Evolutionary conservation across 495 filamentous ascomycete species (phyloP).

Genomic region (Tuber microsphaerosporum): DNA sequence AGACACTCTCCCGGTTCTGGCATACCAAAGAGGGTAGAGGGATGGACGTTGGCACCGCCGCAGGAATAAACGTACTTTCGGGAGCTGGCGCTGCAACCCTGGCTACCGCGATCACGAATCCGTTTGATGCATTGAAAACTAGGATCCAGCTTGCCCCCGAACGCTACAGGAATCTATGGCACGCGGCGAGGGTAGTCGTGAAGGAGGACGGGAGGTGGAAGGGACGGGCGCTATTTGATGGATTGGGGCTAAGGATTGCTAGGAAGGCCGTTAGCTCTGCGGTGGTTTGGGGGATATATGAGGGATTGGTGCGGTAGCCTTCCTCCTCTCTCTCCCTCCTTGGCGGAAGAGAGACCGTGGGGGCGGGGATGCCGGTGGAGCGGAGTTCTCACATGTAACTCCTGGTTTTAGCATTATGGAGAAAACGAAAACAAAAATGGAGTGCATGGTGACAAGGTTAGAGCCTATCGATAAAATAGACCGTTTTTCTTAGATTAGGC

Average conservation of each 20-base stretch:
- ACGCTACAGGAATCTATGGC: slow-evolving; percentile 77
- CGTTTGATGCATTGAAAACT: slow-evolving; percentile 95
- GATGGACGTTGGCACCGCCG: slow-evolving; percentile 44
- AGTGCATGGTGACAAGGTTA: not conserved
- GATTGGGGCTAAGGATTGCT: slow-evolving; percentile 76
- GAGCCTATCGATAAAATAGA: not conserved
- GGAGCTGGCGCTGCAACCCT: slow-evolving; percentile 71
- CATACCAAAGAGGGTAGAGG: slow-evolving; percentile 15
- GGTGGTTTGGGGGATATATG: slow-evolving; percentile 92
- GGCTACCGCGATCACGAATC: slow-evolving; percentile 84
- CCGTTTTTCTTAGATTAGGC: not conserved
- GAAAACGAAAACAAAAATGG: not conserved
- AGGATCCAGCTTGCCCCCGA: slow-evolving; percentile 81
- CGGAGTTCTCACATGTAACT: not conserved
- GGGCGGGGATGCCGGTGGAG: not conserved
- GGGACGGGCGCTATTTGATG: slow-evolving; percentile 69
- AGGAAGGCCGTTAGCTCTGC: slow-evolving; percentile 88
- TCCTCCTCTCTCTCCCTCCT: not conserved
- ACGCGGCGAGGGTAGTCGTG: slow-evolving; percentile 66
- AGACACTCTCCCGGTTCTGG: slow-evolving; percentile 49
- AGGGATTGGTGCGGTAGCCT: slow-evolving; percentile 70
- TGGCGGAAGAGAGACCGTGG: not conserved
- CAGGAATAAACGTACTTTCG: slow-evolving; percentile 75
- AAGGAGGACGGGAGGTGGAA: slow-evolving; percentile 52
- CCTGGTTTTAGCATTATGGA: not conserved